Percentiles rank a stretch among this genome's conserved stretches.
Conservation (phyloP, 2,329 filamentous ascomycete genomes). For the Zymoseptoria crescenta region DNA sequence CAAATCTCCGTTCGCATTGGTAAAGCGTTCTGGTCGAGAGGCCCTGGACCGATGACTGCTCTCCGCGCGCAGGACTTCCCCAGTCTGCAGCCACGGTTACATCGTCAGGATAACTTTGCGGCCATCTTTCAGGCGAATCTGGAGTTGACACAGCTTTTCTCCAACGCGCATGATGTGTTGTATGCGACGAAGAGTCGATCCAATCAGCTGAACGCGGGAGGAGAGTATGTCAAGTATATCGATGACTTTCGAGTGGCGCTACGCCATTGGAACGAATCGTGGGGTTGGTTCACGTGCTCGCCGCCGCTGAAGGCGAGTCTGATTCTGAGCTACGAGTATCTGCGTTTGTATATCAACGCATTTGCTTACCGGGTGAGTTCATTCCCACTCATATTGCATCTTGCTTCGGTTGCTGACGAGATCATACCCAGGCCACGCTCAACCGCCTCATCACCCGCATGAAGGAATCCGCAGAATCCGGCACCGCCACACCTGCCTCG, state of each 20-base stretch:
- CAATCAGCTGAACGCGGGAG: constrained; percentile 28
- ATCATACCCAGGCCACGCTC: constrained; percentile 20
- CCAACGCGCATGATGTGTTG: constrained; percentile 29
- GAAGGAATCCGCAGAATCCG: constrained; percentile 22
- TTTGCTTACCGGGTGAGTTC: constrained; percentile 51
- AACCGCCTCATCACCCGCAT: constrained; percentile 23
- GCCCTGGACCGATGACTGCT: constrained; percentile 28
- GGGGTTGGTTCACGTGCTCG: constrained; percentile 33
- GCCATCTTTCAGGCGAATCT: constrained; percentile 29
- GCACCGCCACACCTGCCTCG: constrained; percentile 12
- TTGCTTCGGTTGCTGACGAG: constrained; percentile 7
- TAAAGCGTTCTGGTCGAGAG: constrained; percentile 30
- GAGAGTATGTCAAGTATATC: constrained; percentile 31
- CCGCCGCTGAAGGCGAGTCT: constrained; percentile 52
- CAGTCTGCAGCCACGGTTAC: constrained; percentile 20
- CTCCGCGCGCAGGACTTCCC: constrained; percentile 27
- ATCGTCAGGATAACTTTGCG: constrained; percentile 25
- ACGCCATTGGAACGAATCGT: constrained; percentile 27
- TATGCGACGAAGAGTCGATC: constrained; percentile 28
- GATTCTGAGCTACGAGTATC: constrained; percentile 56
- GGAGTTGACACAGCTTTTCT: constrained; percentile 29
- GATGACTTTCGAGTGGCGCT: constrained; percentile 28
- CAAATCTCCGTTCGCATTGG: constrained; percentile 29
- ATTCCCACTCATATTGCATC: too few species aligned
- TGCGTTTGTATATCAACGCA: constrained; percentile 58